Conservation (phyloP, 352 stramenopile species). For the Phytophthora sansomeana region DNA sequence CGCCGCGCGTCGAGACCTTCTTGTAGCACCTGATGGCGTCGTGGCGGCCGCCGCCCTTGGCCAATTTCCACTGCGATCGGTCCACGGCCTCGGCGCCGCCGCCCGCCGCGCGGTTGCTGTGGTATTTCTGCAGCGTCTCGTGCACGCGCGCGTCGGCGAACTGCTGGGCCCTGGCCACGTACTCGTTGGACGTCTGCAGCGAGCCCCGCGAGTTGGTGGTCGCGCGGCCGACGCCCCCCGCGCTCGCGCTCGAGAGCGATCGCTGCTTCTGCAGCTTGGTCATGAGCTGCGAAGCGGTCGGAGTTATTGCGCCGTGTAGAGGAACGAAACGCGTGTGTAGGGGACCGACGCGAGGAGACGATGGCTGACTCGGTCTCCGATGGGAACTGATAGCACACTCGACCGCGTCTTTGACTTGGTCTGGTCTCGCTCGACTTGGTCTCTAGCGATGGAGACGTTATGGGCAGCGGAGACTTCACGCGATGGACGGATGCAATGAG, state of each 20-base stretch:
- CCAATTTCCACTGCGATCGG: conserved; percentile 52
- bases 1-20: conserved; percentile 24
- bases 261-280: conserved; percentile 24
- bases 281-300: conserved; percentile 24
- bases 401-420: no score
- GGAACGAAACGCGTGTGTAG: neutral
- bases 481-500: neutral
- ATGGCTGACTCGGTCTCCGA: neutral
- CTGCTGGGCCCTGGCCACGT: conserved; percentile 38
- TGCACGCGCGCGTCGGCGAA: conserved; percentile 45
- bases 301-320: neutral
- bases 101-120: conserved; percentile 45
- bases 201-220: conserved; percentile 27
- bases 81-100: conserved; percentile 32
- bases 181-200: conserved; percentile 41
- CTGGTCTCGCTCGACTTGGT: no score
- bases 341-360: neutral
- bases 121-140: conserved; percentile 47
- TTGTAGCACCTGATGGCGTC: conserved; percentile 55
- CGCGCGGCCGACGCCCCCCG: conserved; percentile 9
- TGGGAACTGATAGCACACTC: neutral
- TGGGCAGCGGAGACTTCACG: neutral
- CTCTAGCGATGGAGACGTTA: neutral
- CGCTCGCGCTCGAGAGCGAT: conserved; percentile 19
- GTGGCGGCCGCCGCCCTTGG: conserved; percentile 45